A percentile compares a stretch with the other conserved stretches of the same genome.
These are phyloP conservation scores for Carex arenaria DNA, from an alignment of 202 grass and related monocot species.

Conservation along the genomic window DNA sequence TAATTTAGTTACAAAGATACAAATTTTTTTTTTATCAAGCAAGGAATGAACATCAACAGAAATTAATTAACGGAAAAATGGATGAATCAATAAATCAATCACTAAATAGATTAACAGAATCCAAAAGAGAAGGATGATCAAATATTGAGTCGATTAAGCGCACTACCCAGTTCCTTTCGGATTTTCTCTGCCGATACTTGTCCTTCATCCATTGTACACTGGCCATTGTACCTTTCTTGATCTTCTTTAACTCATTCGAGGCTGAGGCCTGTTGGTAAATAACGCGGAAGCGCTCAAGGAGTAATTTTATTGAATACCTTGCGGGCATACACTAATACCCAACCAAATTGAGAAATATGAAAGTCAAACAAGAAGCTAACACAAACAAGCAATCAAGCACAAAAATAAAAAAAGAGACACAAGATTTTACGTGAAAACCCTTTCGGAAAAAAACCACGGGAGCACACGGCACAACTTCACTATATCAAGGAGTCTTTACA, in stretches of 20 bases:
- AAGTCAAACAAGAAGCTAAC: too few relatives aligned
- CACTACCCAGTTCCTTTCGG: conserved; percentile 19
- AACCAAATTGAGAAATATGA: too few relatives aligned
- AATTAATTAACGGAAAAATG: background rate
- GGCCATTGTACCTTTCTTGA: conserved; percentile 62
- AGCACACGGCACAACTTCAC: too few relatives aligned
- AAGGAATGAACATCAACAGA: background rate
- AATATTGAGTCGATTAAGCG: background rate
- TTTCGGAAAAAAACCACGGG: too few relatives aligned
- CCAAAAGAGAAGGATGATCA: background rate
- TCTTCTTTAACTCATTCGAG: conserved; percentile 65
- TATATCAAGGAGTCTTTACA: too few relatives aligned
- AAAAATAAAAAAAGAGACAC: too few relatives aligned
- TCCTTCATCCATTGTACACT: conserved; percentile 87
- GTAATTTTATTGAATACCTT: too few relatives aligned
- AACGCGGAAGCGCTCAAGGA: too few relatives aligned
- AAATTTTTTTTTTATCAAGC: background rate
- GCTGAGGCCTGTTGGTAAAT: conserved; percentile 33
- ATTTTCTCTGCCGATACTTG: conserved; percentile 63
- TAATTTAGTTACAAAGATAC: background rate
- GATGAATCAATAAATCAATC: background rate
- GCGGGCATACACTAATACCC: too few relatives aligned
- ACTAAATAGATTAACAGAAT: background rate
- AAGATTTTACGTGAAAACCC: too few relatives aligned
- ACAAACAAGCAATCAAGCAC: too few relatives aligned